Conservation (phyloP, 140 eudicot species). For the Ambrosia hybrid region DNA sequence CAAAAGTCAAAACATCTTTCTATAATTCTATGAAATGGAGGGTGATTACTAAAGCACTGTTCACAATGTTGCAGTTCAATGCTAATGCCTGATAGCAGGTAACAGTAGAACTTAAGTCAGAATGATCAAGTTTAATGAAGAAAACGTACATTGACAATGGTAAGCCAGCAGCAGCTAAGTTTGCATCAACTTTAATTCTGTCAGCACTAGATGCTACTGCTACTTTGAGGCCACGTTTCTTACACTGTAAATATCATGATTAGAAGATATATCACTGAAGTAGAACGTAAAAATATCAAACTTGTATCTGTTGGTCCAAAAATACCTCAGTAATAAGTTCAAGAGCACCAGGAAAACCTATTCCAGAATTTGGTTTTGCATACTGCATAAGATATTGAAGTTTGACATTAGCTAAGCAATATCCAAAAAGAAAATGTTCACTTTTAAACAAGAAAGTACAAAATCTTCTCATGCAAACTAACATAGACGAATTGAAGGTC, state of each 20-base stretch:
- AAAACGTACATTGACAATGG: slow-evolving; percentile 69
- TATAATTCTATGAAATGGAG: no score
- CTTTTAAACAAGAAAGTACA: slow-evolving; percentile 11
- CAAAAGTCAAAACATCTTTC: no score
- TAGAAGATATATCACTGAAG: slow-evolving; percentile 15
- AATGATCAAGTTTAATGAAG: neutral
- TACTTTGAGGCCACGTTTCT: slow-evolving; percentile 84
- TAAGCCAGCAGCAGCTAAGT: slow-evolving; percentile 92
- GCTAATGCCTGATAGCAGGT: neutral
- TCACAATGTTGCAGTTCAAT: no score
- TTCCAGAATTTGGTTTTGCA: slow-evolving; percentile 97
- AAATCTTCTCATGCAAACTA: slow-evolving; percentile 8
- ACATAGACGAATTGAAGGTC: neutral
- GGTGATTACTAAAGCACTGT: no score
- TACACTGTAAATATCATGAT: slow-evolving; percentile 63
- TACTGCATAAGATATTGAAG: slow-evolving; percentile 51
- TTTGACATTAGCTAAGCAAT: slow-evolving; percentile 8
- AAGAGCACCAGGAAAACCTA: slow-evolving; percentile 96
- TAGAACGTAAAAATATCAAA: slow-evolving; percentile 8
- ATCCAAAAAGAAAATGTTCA: neutral
- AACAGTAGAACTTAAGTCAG: neutral
- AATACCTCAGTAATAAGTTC: slow-evolving; percentile 86
- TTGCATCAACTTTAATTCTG: slow-evolving; percentile 95
- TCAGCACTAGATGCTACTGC: slow-evolving; percentile 99
- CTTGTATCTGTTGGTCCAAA: slow-evolving; percentile 11